A percentile compares a stretch with the other conserved stretches of the same genome.
Evolutionary conservation across 1,284 basidiomycete species (phyloP).

Genomic region (Ustilago xerochloae): DNA sequence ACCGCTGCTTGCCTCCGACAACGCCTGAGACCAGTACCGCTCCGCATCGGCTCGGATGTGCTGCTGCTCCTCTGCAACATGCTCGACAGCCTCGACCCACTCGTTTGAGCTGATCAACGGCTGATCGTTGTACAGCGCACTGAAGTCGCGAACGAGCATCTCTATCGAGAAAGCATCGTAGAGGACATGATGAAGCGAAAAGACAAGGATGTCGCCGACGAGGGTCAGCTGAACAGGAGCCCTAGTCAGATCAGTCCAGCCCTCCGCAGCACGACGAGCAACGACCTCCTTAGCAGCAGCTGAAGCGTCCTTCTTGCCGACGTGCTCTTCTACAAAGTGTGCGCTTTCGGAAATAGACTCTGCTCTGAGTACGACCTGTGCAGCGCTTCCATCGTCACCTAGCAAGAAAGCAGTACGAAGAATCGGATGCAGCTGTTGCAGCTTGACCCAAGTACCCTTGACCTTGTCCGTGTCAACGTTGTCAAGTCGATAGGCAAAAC

Average conservation of each 20-base stretch:
- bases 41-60: slow-evolving; percentile 5
- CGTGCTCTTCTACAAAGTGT: slow-evolving; percentile 8
- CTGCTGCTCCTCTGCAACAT: slow-evolving; percentile 14
- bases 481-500: slow-evolving; percentile 49
- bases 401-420: slow-evolving; percentile 55
- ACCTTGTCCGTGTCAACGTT: slow-evolving; percentile 13
- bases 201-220: slow-evolving; percentile 43
- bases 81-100: slow-evolving; percentile 34
- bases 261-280: slow-evolving; percentile 12
- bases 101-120: slow-evolving; percentile 8
- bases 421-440: slow-evolving; percentile 50
- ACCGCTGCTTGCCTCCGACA: slow-evolving; percentile 5
- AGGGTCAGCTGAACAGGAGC: slow-evolving; percentile 37
- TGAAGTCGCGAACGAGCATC: slow-evolving; percentile 55
- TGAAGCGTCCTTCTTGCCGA: slow-evolving; percentile 1
- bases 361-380: slow-evolving; percentile 39
- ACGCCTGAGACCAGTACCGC: slow-evolving; percentile 27
- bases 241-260: slow-evolving; percentile 21
- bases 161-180: slow-evolving; percentile 64
- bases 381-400: slow-evolving; percentile 17
- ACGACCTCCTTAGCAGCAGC: slow-evolving; percentile 9
- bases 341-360: not conserved
- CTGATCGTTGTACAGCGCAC: slow-evolving; percentile 30
- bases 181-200: slow-evolving; percentile 61
- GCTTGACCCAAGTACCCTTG: slow-evolving; percentile 39